Conservation (phyloP, 148 eudicot genomes). For the Nepenthes mirabilis region DNA sequence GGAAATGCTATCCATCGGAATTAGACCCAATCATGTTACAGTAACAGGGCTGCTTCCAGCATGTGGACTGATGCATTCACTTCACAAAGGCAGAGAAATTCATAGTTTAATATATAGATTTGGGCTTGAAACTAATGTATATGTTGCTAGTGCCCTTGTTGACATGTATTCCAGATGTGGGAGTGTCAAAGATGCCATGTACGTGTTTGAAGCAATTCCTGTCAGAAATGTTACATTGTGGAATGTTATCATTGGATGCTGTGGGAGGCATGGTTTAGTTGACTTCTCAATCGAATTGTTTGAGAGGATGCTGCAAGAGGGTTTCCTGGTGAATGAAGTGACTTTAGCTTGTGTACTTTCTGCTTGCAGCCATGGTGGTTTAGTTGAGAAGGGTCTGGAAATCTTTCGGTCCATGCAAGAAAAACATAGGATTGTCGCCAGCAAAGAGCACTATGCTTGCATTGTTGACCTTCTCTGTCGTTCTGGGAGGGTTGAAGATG, state of each 20-base stretch:
- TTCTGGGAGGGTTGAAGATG: slow-evolving; percentile 51
- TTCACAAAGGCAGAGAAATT: slow-evolving; percentile 35
- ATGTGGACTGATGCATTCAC: slow-evolving; percentile 27
- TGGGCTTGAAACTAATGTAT: slow-evolving; percentile 27
- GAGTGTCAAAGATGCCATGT: slow-evolving; percentile 25
- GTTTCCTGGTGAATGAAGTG: slow-evolving; percentile 36
- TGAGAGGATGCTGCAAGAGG: slow-evolving; percentile 34
- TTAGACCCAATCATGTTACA: slow-evolving; percentile 46
- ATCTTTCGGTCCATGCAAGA: slow-evolving; percentile 42
- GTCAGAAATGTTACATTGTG: slow-evolving; percentile 31
- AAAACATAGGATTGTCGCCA: slow-evolving; percentile 20
- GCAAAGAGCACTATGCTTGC: slow-evolving; percentile 51
- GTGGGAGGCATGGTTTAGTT: slow-evolving; percentile 46
- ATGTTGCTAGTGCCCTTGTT: slow-evolving; percentile 49
- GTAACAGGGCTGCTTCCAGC: slow-evolving; percentile 46
- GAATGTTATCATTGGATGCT: slow-evolving; percentile 64
- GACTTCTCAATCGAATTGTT: slow-evolving; percentile 26
- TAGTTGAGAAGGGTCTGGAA: slow-evolving; percentile 44
- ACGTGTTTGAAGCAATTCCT: slow-evolving; percentile 23
- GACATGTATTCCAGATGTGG: slow-evolving; percentile 71
- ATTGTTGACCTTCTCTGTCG: slow-evolving; percentile 58
- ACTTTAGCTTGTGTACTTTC: slow-evolving; percentile 43
- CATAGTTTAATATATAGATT: slow-evolving; percentile 40
- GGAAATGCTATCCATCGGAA: slow-evolving; percentile 38
- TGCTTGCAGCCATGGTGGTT: slow-evolving; percentile 61